A percentile compares a stretch with the other conserved stretches of the same genome.
Conservation (phyloP, 345 rosid genomes). For the Brassica nigra region DNA sequence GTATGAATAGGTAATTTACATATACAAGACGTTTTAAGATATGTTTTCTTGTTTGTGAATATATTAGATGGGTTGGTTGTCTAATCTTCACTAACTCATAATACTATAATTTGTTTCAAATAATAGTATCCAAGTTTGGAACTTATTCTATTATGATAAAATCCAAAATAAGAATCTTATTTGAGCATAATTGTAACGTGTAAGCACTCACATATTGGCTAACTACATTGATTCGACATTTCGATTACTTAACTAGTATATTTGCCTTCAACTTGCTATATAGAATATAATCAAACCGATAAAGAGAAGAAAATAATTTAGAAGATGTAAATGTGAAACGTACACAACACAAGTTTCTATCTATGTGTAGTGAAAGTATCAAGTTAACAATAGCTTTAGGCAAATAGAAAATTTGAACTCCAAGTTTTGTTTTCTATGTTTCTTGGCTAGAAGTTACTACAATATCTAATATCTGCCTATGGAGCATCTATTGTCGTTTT, state of each 20-base stretch:
- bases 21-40: conserved; percentile 3
- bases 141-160: conserved; percentile 1
- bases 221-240: conserved; percentile 30
- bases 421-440: conserved; percentile 25
- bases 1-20: conserved; percentile 6
- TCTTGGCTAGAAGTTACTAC: background rate
- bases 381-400: conserved; percentile 2
- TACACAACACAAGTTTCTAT: conserved; percentile 16
- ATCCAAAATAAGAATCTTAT: conserved; percentile 14
- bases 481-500: background rate
- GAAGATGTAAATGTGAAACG: background rate
- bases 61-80: conserved; percentile 33
- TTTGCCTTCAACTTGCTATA: conserved; percentile 20
- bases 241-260: conserved; percentile 12
- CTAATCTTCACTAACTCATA: conserved; percentile 33
- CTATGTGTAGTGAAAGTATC: conserved; percentile 25
- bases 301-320: background rate
- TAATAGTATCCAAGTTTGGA: background rate
- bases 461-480: background rate
- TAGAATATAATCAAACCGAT: conserved; percentile 1
- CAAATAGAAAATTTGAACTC: background rate
- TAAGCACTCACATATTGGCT: conserved; percentile 24
- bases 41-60: background rate
- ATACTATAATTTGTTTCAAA: background rate
- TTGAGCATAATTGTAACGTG: conserved; percentile 30